Conservation (phyloP, 306 rosid genomes). For the Quercus cerris region DNA sequence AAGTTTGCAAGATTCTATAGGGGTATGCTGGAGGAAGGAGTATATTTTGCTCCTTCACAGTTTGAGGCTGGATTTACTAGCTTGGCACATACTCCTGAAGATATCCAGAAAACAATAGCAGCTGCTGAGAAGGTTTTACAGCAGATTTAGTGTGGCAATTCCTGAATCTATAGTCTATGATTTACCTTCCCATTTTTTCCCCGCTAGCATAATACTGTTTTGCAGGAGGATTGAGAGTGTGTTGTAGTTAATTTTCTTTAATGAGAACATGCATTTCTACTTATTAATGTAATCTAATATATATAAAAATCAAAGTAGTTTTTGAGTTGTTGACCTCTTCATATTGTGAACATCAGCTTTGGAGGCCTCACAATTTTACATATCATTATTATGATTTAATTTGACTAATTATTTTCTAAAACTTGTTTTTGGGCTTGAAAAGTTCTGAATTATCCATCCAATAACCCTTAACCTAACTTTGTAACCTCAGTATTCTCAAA, state of each 20-base stretch:
- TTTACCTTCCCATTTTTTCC: neutral
- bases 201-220: neutral
- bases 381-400: too few species aligned
- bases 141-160: constrained; percentile 49
- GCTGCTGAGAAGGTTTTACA: constrained; percentile 87
- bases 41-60: constrained; percentile 94
- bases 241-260: neutral
- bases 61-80: constrained; percentile 99
- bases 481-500: too few species aligned
- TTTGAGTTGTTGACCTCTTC: too few species aligned
- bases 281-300: too few species aligned
- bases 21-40: constrained; percentile 94
- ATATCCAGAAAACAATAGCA: constrained; percentile 79
- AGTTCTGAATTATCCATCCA: too few species aligned
- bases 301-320: too few species aligned
- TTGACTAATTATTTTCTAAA: too few species aligned
- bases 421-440: too few species aligned
- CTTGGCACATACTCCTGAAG: constrained; percentile 82
- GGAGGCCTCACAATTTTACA: too few species aligned
- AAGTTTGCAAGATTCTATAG: constrained; percentile 80
- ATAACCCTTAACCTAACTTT: too few species aligned
- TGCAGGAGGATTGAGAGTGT: neutral
- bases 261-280: neutral
- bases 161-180: constrained; percentile 1
- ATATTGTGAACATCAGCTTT: too few species aligned